Percentiles rank a stretch among this genome's conserved stretches.
phyloP scores from a whole-genome alignment of 306 rosid species.

The Notholithocarpus densiflorus region DNA sequence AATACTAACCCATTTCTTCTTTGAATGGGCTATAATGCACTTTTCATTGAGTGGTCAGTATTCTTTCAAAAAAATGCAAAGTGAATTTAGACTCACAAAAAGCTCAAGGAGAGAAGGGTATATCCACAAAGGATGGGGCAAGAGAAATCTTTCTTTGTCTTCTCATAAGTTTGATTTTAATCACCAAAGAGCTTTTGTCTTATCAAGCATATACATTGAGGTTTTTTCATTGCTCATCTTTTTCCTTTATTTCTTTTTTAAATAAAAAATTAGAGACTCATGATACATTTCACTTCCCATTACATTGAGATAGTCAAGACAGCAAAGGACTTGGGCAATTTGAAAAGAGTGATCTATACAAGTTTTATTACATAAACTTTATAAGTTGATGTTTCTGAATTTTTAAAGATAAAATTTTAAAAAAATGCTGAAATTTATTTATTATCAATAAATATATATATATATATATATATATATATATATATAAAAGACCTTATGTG shows the following conservation, averaged over 20 bases:
- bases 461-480: too few species aligned
- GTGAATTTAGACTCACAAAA: not conserved
- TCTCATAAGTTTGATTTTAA: slow-evolving; percentile 15
- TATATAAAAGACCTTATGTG: too few species aligned
- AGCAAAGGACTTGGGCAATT: too few species aligned
- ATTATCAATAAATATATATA: too few species aligned
- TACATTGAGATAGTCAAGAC: not conserved
- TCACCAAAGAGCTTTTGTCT: slow-evolving; percentile 6
- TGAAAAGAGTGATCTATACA: too few species aligned
- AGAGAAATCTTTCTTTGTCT: slow-evolving; percentile 29
- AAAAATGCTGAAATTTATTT: too few species aligned
- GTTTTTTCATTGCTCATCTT: not conserved
- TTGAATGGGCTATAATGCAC: slow-evolving; percentile 37
- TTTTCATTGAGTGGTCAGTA: slow-evolving; percentile 27
- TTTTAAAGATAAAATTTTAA: too few species aligned
- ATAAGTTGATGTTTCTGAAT: too few species aligned
- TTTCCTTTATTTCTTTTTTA: not conserved
- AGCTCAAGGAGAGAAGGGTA: not conserved
- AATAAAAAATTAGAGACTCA: not conserved
- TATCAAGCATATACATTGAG: slow-evolving; percentile 2
- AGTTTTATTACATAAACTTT: too few species aligned
- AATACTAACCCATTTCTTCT: slow-evolving; percentile 41
- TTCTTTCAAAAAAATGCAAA: not conserved
- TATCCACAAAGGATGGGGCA: slow-evolving; percentile 33
- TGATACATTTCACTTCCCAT: not conserved